Evolutionary conservation across 202 grass and related monocot genomes (phyloP), one percentile per base, ranked within the genome.

Genomic region (Digitaria exilis): DNA sequence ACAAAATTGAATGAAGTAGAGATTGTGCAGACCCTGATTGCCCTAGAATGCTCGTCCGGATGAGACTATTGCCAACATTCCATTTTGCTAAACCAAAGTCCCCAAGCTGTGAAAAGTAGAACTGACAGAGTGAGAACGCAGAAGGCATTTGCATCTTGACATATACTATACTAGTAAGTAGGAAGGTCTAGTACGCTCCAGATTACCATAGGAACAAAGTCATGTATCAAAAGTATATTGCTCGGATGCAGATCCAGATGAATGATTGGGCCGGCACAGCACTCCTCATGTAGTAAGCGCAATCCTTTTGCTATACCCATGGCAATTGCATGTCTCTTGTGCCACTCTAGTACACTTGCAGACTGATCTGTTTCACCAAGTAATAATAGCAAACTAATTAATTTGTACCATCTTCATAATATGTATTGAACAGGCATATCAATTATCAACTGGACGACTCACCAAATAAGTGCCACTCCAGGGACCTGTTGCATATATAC

Each of bases 41-140:
- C 21, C 86, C 92, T 51, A 91, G 84, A 82, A 91, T 77, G 87
- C 62, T 89, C 32, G 89, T 89, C 28, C 63, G 57, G 4, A 86
- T 87, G 69, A 81, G 79, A 65, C 26, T 62, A 79, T 59, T 28
- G 50, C 46, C 71, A 54, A 68, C 69, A 52, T 89, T 91, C 86
- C 92, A 91, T 89, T 89, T 94, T 74, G 86, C 92, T 85, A 84
- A 86, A 54, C 89, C 89, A 72, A 94, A 94, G 76, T 91, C 84
- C 13, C 86, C 84, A 75, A 94, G 89, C 92, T 91, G 80, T 87
- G 63, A 43, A 82, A 71, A 61, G 17, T 9, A 70, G 10, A 59
- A 60, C 34, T 18, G 48, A 73, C 37, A 70, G 25, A 71, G 32
- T 86, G 17, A 61, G 11, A 83, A 34, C 30, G 26, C 37, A 73